Evolutionary conservation across 1,284 basidiomycete species (phyloP), one percentile per base, ranked within the genome.

Genomic region (Agaricales sp.): DNA sequence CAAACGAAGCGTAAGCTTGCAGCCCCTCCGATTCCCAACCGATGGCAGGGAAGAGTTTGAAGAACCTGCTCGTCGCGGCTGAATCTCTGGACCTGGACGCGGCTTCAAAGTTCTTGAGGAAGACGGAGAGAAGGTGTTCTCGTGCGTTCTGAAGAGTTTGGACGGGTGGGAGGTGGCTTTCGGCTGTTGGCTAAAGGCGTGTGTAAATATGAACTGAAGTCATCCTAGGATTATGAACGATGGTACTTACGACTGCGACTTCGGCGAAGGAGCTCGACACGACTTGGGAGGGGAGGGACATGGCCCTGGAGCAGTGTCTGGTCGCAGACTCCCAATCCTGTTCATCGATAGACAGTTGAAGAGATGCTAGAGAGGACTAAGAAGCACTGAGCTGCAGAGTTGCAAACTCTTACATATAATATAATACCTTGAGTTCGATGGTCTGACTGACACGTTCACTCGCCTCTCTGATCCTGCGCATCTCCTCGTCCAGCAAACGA

Each of bases 261-360:
- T 87, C 89, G 1, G 95, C 91, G 61, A 98, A 99, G 2, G 78
- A 74, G 4, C 92, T 91, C 19, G 81, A 77, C 21, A 89, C 79
- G 22, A 99, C 83, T 37, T 83, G 79, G 3, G 70, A 61, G 2
- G 92, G 85, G 21, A 97, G 71, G 0, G 82, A 73, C 83, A 94
- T 93, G 1, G 93, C 95, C 24, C 91, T 73, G 16, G 88, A 82
- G 65, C 94, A 96, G 59, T 93, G 86, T 54, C 90, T 75, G 1
- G 92, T 86, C 1, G 95, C 95, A 13, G 88, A 81, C 62, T 98
- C 95, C 94, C 95, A 99, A 62, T 99, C 96, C 55, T 85, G 78
- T 50, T 72, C 74, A 35, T 91, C 87, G 35, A 98, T 93, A 3
- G 90, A 78, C 1, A 73, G 64, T 52, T 87, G 82, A 4, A 97